These are phyloP conservation scores for Talaromyces islandicus DNA, from an alignment of 2,329 filamentous ascomycete species.

Conservation along the genomic window DNA sequence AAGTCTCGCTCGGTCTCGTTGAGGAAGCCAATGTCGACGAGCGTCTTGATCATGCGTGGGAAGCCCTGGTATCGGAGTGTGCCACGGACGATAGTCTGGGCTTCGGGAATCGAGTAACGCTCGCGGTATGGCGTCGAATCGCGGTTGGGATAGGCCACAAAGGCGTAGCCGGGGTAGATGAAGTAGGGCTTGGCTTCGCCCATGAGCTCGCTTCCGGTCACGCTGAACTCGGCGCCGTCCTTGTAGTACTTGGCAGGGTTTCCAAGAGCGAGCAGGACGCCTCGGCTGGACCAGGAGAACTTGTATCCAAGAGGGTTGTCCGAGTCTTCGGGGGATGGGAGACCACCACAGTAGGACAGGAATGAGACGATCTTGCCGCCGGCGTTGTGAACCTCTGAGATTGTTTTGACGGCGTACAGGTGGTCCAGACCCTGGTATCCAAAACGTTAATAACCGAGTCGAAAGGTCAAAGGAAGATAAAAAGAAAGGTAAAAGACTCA, in stretches of 20 bases:
- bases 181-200: conserved; percentile 79
- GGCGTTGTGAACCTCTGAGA: conserved; percentile 69
- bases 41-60: conserved; percentile 79
- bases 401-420: conserved; percentile 77
- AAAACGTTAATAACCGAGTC: background rate
- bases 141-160: conserved; percentile 89
- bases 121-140: conserved; percentile 84
- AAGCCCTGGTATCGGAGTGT: conserved; percentile 85
- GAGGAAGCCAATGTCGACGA: conserved; percentile 88
- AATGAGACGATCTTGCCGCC: conserved; percentile 83
- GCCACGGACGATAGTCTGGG: conserved; percentile 75
- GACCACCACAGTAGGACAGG: conserved; percentile 77
- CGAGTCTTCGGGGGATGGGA: conserved; percentile 63
- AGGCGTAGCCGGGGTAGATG: conserved; percentile 82
- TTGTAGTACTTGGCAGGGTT: conserved; percentile 81
- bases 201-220: conserved; percentile 70
- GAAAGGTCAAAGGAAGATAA: background rate
- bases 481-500: conserved; percentile 11
- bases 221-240: conserved; percentile 67
- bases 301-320: conserved; percentile 93
- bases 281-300: conserved; percentile 74
- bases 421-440: conserved; percentile 34
- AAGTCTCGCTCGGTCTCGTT: conserved; percentile 60
- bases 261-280: conserved; percentile 78
- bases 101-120: conserved; percentile 87